Evolutionary conservation across 148 eudicot species (phyloP).

Genomic region (Cornus kousa): DNA sequence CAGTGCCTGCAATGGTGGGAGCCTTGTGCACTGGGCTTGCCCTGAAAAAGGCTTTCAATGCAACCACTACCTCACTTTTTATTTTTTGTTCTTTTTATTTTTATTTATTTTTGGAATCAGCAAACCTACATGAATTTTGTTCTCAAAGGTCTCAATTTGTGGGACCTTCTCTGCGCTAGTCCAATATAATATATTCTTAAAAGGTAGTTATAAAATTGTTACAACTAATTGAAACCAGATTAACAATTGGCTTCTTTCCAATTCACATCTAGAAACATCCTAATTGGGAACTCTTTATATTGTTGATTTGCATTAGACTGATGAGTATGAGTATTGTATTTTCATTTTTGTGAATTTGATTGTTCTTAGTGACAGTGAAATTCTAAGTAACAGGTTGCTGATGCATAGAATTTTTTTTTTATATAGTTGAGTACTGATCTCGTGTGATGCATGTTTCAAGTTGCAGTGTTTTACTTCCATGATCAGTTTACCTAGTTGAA

Average conservation of each 20-base stretch:
- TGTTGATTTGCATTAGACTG: neutral
- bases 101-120: too few relatives aligned
- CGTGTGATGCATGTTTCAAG: conserved; percentile 40
- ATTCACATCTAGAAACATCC: too few relatives aligned
- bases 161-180: neutral
- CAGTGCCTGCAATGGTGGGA: too few relatives aligned
- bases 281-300: neutral
- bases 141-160: neutral
- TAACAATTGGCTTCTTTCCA: too few relatives aligned
- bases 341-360: neutral
- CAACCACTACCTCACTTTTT: too few relatives aligned
- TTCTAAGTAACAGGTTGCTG: neutral
- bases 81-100: too few relatives aligned
- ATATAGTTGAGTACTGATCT: neutral
- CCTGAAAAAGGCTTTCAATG: too few relatives aligned
- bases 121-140: neutral
- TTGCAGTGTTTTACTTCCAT: conserved; percentile 95
- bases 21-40: too few relatives aligned
- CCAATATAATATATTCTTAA: neutral
- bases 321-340: neutral
- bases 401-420: neutral
- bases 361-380: neutral
- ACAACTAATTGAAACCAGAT: neutral
- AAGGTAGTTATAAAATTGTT: neutral
- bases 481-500: conserved; percentile 95